phyloP scores from a whole-genome alignment of 2,329 filamentous ascomycete genomes.

The Thermothelomyces thermophilus region DNA sequence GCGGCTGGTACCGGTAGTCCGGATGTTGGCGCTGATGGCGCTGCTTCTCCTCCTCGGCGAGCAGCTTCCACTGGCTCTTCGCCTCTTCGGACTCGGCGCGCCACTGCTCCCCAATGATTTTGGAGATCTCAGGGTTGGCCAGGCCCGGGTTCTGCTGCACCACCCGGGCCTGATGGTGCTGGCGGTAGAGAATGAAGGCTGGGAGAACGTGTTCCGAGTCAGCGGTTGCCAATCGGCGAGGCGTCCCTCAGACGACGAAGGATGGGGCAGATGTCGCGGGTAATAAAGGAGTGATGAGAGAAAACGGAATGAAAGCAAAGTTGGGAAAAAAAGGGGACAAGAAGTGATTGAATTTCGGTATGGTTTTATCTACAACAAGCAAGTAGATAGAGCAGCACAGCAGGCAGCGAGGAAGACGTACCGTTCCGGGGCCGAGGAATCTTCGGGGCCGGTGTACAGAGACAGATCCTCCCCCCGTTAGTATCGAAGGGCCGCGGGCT shows the following conservation, averaged over 20 bases:
- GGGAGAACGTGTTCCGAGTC: constrained; percentile 17
- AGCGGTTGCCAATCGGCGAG: no score
- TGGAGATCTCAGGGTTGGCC: constrained; percentile 92
- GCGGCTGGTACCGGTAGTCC: constrained; percentile 88
- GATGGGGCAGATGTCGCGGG: constrained; percentile 13
- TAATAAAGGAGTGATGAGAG: no score
- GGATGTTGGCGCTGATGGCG: constrained; percentile 87
- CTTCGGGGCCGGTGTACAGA: constrained; percentile 51
- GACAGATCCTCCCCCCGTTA: constrained; percentile 41
- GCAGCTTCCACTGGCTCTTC: constrained; percentile 79
- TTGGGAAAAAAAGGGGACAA: no score
- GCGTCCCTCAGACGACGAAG: no score
- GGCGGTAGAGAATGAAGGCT: constrained; percentile 98
- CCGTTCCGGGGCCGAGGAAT: constrained; percentile 54
- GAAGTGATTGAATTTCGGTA: no score
- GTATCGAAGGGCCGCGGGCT: constrained; percentile 12
- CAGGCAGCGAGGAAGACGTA: constrained; percentile 32
- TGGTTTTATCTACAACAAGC: no score
- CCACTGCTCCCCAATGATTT: constrained; percentile 95
- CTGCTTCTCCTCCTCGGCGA: constrained; percentile 89
- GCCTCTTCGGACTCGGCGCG: constrained; percentile 64
- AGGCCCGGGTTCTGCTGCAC: constrained; percentile 79
- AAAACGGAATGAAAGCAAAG: no score
- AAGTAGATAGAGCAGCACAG: no score
- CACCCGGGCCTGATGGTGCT: constrained; percentile 80